These are phyloP conservation scores for Aspergillus tanneri DNA, from an alignment of 2,329 filamentous ascomycete species.

Conservation along the genomic window DNA sequence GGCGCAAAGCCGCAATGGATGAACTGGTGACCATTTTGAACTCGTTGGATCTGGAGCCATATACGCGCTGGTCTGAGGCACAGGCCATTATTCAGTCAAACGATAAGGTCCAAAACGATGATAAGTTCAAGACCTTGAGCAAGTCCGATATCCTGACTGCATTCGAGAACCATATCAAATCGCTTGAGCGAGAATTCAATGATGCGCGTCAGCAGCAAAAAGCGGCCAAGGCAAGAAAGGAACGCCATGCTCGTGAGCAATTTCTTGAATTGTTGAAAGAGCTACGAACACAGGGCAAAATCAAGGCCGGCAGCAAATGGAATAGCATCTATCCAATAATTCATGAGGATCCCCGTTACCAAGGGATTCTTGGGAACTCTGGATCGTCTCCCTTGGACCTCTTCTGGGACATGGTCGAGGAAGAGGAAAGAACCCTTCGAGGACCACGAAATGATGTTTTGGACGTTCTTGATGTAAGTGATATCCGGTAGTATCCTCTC, in stretches of 20 bases:
- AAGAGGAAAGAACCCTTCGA: conserved; percentile 85
- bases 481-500: background rate
- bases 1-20: conserved; percentile 78
- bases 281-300: conserved; percentile 71
- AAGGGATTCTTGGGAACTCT: conserved; percentile 75
- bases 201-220: conserved; percentile 87
- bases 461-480: conserved; percentile 80
- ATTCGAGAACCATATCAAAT: conserved; percentile 94
- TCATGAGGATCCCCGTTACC: conserved; percentile 78
- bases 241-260: conserved; percentile 81
- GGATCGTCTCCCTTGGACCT: conserved; percentile 86
- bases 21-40: conserved; percentile 76
- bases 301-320: conserved; percentile 91
- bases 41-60: conserved; percentile 80
- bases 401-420: conserved; percentile 94
- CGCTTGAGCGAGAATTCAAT: conserved; percentile 86
- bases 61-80: conserved; percentile 91
- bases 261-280: conserved; percentile 75
- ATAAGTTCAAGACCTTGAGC: conserved; percentile 80
- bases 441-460: conserved; percentile 78
- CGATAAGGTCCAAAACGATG: conserved; percentile 73
- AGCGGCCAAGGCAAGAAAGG: conserved; percentile 72
- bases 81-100: conserved; percentile 77
- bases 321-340: conserved; percentile 73
- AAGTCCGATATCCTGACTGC: conserved; percentile 87